Evolutionary conservation across 495 filamentous ascomycete species (phyloP).

Genomic region (Filosporella fistucella): DNA sequence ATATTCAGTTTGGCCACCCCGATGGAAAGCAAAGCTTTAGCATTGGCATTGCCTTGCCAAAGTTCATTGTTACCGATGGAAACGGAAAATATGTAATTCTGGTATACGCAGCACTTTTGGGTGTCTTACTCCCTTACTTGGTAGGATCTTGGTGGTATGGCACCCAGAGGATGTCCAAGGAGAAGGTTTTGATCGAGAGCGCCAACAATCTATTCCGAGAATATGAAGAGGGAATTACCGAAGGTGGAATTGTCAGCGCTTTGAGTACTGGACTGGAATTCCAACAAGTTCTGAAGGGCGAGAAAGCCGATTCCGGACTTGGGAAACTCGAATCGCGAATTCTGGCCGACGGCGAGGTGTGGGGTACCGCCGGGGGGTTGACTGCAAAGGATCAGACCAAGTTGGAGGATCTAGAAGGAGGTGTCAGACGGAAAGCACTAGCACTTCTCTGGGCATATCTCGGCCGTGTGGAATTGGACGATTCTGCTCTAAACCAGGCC

Average conservation of each 20-base stretch:
- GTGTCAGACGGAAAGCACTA: constrained; percentile 76
- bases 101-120: constrained; percentile 81
- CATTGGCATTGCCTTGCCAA: constrained; percentile 93
- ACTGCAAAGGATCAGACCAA: constrained; percentile 65
- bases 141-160: constrained; percentile 99
- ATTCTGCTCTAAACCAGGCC: constrained; percentile 66
- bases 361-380: constrained; percentile 50
- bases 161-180: constrained; percentile 84
- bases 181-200: constrained; percentile 84
- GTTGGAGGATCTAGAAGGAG: constrained; percentile 63
- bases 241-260: constrained; percentile 72
- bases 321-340: constrained; percentile 79
- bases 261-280: constrained; percentile 83
- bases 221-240: constrained; percentile 77
- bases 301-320: constrained; percentile 68
- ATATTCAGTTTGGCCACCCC: constrained; percentile 89
- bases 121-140: constrained; percentile 85
- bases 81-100: constrained; percentile 93
- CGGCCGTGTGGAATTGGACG: constrained; percentile 73
- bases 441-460: constrained; percentile 93
- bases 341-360: constrained; percentile 48
- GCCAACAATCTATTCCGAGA: constrained; percentile 91
- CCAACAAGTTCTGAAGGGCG: constrained; percentile 59
- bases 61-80: constrained; percentile 87
- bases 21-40: constrained; percentile 98